These are phyloP conservation scores for Circinella minor DNA, from an alignment of 371 early-diverging fungal genomes.

Conservation along the genomic window DNA sequence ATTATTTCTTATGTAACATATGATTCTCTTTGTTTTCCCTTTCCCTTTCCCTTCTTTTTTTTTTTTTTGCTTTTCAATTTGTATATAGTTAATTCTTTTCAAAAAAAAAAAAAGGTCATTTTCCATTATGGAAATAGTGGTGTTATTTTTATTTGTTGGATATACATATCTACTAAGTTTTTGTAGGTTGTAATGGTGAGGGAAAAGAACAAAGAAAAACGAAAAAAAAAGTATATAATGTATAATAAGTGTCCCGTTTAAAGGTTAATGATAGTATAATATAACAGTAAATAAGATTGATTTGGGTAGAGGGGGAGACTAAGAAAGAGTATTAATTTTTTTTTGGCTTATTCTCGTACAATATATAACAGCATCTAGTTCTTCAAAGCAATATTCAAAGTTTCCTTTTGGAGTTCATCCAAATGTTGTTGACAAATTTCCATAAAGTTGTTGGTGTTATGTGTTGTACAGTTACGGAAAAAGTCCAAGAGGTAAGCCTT, in stretches of 20 bases:
- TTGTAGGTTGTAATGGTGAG: background rate
- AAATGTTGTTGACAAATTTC: slow-evolving; percentile 47
- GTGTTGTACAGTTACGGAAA: slow-evolving; percentile 68
- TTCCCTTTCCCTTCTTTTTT: too few relatives aligned
- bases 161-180: slow-evolving; percentile 6
- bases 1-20: too few relatives aligned
- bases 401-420: slow-evolving; percentile 40
- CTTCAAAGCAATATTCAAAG: slow-evolving; percentile 17
- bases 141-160: slow-evolving; percentile 1
- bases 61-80: too few relatives aligned
- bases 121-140: background rate
- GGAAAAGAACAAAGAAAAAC: background rate
- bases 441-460: slow-evolving; percentile 62
- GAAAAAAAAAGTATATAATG: too few relatives aligned
- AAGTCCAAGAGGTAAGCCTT: slow-evolving; percentile 73
- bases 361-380: background rate
- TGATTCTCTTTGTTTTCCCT: too few relatives aligned
- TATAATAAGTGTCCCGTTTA: too few relatives aligned
- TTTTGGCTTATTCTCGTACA: background rate
- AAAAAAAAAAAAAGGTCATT: background rate
- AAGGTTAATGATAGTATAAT: too few relatives aligned
- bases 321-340: background rate
- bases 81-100: too few relatives aligned
- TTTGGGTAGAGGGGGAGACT: too few relatives aligned
- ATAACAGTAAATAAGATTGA: too few relatives aligned